A percentile compares a stretch with the other conserved stretches of the same genome.
These are phyloP conservation scores for Stemphylium lycopersici DNA, from an alignment of 2,329 filamentous ascomycete species.

Conservation along the genomic window DNA sequence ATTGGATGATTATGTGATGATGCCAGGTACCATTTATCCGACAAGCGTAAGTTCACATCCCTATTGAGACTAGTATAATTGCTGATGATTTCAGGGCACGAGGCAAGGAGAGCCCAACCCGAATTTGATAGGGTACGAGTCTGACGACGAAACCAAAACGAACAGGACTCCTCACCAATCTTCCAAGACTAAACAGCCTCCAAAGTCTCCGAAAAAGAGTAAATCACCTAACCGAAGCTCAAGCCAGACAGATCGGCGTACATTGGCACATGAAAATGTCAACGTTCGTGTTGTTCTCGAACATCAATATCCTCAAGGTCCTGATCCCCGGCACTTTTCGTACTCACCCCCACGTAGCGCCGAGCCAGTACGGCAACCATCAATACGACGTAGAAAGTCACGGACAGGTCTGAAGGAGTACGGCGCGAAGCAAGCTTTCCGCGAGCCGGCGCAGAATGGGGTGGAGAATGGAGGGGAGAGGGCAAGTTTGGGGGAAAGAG, in stretches of 20 bases:
- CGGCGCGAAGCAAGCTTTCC: slow-evolving; percentile 30
- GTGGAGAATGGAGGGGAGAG: slow-evolving; percentile 10
- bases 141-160: slow-evolving; percentile 7
- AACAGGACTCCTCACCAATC: slow-evolving; percentile 10
- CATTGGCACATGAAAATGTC: slow-evolving; percentile 34
- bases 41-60: slow-evolving; percentile 24
- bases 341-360: slow-evolving; percentile 22
- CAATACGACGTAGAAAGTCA: slow-evolving; percentile 33
- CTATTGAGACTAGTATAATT: neutral
- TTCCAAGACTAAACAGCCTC: slow-evolving; percentile 7
- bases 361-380: slow-evolving; percentile 25
- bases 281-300: slow-evolving; percentile 39
- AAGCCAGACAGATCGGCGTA: slow-evolving; percentile 16
- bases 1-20: slow-evolving; percentile 54
- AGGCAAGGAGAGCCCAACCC: slow-evolving; percentile 6
- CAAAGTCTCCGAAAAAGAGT: slow-evolving; percentile 10
- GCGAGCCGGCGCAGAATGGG: slow-evolving; percentile 25
- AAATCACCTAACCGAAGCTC: slow-evolving; percentile 6
- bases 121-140: slow-evolving; percentile 1
- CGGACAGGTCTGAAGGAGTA: slow-evolving; percentile 34
- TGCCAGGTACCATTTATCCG: slow-evolving; percentile 53
- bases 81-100: slow-evolving; percentile 14
- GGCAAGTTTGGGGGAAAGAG: slow-evolving; percentile 1
- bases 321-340: slow-evolving; percentile 28
- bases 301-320: slow-evolving; percentile 22